Base-by-base conservation (phyloP, 1,284 basidiomycete genomes). In the Apiotrichum veenhuisii region DNA sequence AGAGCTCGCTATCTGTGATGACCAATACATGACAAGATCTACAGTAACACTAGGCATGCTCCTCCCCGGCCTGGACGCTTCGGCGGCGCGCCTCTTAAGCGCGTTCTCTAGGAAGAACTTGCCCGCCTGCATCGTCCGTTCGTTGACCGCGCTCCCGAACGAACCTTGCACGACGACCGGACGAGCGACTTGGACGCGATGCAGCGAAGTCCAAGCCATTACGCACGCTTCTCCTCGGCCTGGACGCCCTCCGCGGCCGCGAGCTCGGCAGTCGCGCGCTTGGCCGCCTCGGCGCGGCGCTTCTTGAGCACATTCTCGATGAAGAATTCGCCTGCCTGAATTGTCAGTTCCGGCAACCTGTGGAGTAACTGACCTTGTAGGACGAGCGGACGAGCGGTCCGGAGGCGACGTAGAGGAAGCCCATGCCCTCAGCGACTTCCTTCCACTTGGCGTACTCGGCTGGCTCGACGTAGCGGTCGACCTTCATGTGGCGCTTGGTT, bases 401-500 rank as follows among this genome's bases (percentile, higher is more conserved):
- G 71, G 89, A 92, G 3, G 96, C 96, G 37, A 98, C 95, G 70
- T 98, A 99, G 50, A 98, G 73, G 83, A 99, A 99, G 38, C 95
- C 94, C 82, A 97, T 86, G 58, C 85, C 84, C 71, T 98, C 91
- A 14, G 96, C 95, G 17, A 88, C 80, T 66, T 84, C 79, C 75
- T 89, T 92, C 95, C 95, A 99, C 58, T 83, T 80, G 56, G 90
- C 88, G 69, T 98, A 99, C 75, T 97, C 94, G 2, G 85, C 84
- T 0, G 96, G 96, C 61, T 89, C 84, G 18, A 98, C 92, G 70
- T 99, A 99, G 23, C 91, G 87, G 65, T 92, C 87, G 9, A 99
- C 96, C 77, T 98, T 98, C 96, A 99, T 98, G 77, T 98, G 96
- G 34, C 87, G 83, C 78, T 98, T 98, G 2, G 96, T 98, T 1